These are phyloP conservation scores for Pseudohyphozyma bogoriensis DNA, from an alignment of 768 basidiomycete genomes.

Conservation along the genomic window DNA sequence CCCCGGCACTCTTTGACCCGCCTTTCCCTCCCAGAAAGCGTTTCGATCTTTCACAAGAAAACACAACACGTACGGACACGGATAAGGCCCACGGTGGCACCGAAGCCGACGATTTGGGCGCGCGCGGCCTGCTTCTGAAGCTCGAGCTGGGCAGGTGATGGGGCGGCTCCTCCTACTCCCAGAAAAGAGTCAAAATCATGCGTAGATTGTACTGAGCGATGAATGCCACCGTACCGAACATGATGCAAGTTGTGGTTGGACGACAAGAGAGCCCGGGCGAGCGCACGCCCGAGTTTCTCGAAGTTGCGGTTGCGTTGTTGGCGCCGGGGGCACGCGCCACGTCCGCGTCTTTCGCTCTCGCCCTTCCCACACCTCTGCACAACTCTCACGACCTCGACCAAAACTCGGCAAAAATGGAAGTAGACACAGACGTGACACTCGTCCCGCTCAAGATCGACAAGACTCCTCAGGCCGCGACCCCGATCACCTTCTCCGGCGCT, in stretches of 20 bases:
- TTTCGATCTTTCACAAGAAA: background rate
- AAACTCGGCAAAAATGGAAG: too few species aligned
- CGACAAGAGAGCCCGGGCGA: too few species aligned
- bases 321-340: too few species aligned
- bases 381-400: too few species aligned
- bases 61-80: background rate
- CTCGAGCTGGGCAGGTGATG: background rate
- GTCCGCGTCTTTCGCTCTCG: too few species aligned
- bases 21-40: background rate
- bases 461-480: constrained; percentile 5
- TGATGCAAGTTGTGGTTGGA: too few species aligned
- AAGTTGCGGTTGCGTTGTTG: too few species aligned
- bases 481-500: constrained; percentile 2
- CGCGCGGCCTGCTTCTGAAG: background rate
- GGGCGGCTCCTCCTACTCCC: background rate
- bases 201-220: background rate
- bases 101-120: background rate
- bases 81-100: too few species aligned
- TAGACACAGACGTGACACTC: constrained; percentile 15
- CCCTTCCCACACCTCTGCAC: too few species aligned
- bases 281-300: too few species aligned
- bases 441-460: constrained; percentile 17
- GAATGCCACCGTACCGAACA: background rate
- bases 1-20: background rate
- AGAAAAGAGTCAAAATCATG: background rate